phyloP scores from a whole-genome alignment of 2,329 filamentous ascomycete species.

The Seiridium cupressi region DNA sequence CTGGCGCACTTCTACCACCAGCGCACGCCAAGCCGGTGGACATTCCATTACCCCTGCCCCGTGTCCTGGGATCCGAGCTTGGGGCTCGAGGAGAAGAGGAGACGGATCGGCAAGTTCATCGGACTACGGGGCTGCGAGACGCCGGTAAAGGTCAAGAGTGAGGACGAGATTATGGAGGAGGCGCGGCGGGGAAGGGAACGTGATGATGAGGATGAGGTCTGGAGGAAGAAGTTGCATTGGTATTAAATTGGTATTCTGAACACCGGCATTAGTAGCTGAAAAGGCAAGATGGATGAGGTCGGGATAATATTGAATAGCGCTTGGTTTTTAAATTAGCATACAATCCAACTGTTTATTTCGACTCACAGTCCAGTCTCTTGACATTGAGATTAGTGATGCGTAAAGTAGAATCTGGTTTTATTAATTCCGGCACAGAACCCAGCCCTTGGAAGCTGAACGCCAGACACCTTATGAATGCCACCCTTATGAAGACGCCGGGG shows the following conservation, averaged over 20 bases:
- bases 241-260: slow-evolving; percentile 14
- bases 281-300: not conserved
- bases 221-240: slow-evolving; percentile 44
- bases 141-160: slow-evolving; percentile 37
- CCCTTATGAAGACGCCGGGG: not conserved
- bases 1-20: slow-evolving; percentile 75
- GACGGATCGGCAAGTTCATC: slow-evolving; percentile 72
- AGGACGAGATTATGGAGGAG: slow-evolving; percentile 47
- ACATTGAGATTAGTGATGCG: not conserved
- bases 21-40: slow-evolving; percentile 53
- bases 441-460: not conserved
- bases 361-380: not conserved
- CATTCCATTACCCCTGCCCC: slow-evolving; percentile 63
- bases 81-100: slow-evolving; percentile 64
- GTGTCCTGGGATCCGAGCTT: slow-evolving; percentile 58
- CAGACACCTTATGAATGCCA: not conserved
- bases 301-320: not conserved
- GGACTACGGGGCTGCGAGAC: slow-evolving; percentile 64
- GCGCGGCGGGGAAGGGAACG: slow-evolving; percentile 35
- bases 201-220: slow-evolving; percentile 44
- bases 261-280: not conserved
- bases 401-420: not conserved
- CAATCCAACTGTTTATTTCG: not conserved
- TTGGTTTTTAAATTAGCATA: slow-evolving; percentile 1
- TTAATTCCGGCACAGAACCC: not conserved